These are phyloP conservation scores for Inga leiocalycina DNA, from an alignment of 306 rosid genomes.

Conservation along the genomic window DNA sequence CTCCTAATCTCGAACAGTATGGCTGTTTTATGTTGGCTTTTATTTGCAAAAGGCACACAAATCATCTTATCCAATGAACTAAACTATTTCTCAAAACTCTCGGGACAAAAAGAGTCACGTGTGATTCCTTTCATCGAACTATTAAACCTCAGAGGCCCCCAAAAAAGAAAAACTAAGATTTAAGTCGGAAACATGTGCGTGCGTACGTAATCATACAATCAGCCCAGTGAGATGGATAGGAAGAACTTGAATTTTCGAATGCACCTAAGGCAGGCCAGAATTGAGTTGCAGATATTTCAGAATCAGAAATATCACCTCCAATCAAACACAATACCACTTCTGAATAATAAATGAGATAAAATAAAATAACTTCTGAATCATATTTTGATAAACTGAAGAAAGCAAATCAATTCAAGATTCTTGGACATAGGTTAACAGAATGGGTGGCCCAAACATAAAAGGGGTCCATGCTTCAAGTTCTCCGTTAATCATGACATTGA, in stretches of 20 bases:
- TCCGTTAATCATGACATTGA: background rate
- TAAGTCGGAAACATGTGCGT: background rate
- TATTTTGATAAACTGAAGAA: background rate
- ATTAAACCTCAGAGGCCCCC: too few species aligned
- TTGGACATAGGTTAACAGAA: background rate
- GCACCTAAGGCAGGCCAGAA: background rate
- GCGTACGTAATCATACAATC: background rate
- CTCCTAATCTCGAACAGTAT: background rate
- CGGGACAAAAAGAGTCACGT: background rate
- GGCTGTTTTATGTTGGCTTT: background rate
- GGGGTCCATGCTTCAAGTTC: background rate
- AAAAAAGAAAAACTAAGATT: background rate
- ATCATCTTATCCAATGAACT: background rate
- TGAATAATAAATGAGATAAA: too few species aligned
- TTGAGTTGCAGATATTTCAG: background rate
- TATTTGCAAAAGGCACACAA: background rate
- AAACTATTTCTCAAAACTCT: background rate
- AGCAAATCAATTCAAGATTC: background rate
- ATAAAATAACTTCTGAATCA: background rate
- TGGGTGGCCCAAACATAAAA: background rate
- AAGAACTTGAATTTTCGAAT: background rate
- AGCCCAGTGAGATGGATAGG: background rate
- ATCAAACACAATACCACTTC: background rate
- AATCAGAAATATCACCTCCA: background rate
- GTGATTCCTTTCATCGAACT: background rate